Evolutionary conservation across 2,329 filamentous ascomycete genomes (phyloP), one percentile per base, ranked within the genome.

Genomic region (Cladorrhinum sp.): DNA sequence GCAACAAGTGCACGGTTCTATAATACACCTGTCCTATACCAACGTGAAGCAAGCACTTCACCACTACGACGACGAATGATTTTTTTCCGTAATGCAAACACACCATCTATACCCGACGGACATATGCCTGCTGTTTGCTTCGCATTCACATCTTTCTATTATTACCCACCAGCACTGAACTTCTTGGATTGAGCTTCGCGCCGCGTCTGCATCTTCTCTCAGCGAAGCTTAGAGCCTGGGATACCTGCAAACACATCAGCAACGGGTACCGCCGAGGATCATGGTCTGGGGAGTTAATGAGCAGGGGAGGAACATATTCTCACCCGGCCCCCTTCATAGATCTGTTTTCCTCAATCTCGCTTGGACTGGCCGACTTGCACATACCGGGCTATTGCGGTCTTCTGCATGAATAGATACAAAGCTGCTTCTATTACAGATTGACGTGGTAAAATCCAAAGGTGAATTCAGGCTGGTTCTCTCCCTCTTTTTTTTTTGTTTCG

Each of bases 1-100:
- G n/a, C n/a, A 21, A 78, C 67, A 89, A 88, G 79, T 91, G 88
- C 79, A 82, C 82, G 52, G 86, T 91, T 71, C 81, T 91, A 74
- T 91, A 83, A 75, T 73, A 65, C 6, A 26, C 46, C 36, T 18
- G 20, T 14, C 36, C 36, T 26, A 30, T 53, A 20, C 18, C 54
- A 36, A 57, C 20, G 49, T 21, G 48, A 24, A 51, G 42, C 18
- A 50, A 39, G 23, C 23, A 50, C 24, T 24, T 57, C 30, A 23
- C 24, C 23, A 55, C 55, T 33, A 51, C 51, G 58, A 62, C 60
- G 55, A 65, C 56, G 50, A 62, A 63, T 55, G 54, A 62, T 51
- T 53, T 51, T 51, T 57, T 23, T 46, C 49, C 56, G 51, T 62
- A 61, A 65, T 64, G 56, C 63, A 63, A 61, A 56, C 58, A 62